phyloP scores from a whole-genome alignment of 352 stramenopile species.

The Phytophthora uliginosa region DNA sequence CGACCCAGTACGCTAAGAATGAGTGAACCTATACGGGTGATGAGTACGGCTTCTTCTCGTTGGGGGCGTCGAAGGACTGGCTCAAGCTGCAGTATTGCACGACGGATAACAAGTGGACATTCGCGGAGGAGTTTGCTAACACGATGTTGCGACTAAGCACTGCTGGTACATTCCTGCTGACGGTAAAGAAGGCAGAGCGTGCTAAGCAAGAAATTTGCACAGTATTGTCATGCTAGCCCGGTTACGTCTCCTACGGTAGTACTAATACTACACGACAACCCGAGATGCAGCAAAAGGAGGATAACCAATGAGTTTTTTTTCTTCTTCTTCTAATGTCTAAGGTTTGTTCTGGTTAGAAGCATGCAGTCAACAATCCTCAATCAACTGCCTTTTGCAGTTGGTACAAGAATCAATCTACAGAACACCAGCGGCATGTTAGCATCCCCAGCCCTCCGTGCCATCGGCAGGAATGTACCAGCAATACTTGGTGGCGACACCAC shows the following conservation, averaged over 20 bases:
- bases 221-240: no score
- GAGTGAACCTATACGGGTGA: slow-evolving; percentile 15
- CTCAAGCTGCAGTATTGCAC: slow-evolving; percentile 32
- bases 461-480: slow-evolving; percentile 34
- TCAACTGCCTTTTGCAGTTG: not conserved
- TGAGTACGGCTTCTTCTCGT: slow-evolving; percentile 28
- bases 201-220: not conserved
- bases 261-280: not conserved
- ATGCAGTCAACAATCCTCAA: not conserved
- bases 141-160: slow-evolving; percentile 25
- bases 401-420: not conserved
- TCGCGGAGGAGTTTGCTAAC: slow-evolving; percentile 9
- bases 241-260: no score
- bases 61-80: slow-evolving; percentile 25
- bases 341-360: no score
- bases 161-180: slow-evolving; percentile 31
- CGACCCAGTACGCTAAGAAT: slow-evolving; percentile 8
- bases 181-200: slow-evolving; percentile 20
- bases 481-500: slow-evolving; percentile 23
- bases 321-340: no score
- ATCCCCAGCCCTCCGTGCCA: slow-evolving; percentile 18
- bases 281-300: not conserved
- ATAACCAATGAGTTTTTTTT: no score
- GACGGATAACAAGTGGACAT: slow-evolving; percentile 17
- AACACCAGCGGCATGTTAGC: slow-evolving; percentile 9